A percentile compares a stretch with the other conserved stretches of the same genome.
Evolutionary conservation across 192 early-diverging fungal genomes (phyloP).

Genomic region (Mortierella hygrophila): DNA sequence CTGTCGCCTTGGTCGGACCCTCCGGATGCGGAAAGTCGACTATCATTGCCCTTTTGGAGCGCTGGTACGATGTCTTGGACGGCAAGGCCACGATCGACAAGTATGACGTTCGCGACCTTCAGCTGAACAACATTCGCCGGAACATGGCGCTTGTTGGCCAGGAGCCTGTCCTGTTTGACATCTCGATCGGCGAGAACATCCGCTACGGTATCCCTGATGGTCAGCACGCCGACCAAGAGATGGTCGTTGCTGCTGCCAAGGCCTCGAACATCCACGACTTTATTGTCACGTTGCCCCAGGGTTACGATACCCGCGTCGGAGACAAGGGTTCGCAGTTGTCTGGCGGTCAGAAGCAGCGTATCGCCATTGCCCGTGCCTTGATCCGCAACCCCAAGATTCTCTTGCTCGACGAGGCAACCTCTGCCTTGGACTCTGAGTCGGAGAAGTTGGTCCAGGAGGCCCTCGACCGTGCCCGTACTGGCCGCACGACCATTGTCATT

Average conservation of each 20-base stretch:
- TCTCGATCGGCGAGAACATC: constrained; percentile 71
- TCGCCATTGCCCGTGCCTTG: constrained; percentile 80
- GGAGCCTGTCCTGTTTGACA: constrained; percentile 72
- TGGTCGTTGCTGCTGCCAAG: constrained; percentile 61
- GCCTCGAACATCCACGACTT: constrained; percentile 71
- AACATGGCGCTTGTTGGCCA: constrained; percentile 83
- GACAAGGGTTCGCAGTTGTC: constrained; percentile 71
- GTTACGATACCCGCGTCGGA: constrained; percentile 73
- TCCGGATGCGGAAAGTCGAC: constrained; percentile 85
- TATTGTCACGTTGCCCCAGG: constrained; percentile 62
- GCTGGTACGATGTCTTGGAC: constrained; percentile 56
- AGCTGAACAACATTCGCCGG: constrained; percentile 70
- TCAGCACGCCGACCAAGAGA: constrained; percentile 57
- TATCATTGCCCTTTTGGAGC: constrained; percentile 56
- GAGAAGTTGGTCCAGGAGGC: constrained; percentile 87
- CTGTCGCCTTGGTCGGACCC: constrained; percentile 86
- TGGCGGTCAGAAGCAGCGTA: constrained; percentile 79
- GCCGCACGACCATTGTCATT: constrained; percentile 83
- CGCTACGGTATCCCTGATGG: constrained; percentile 66
- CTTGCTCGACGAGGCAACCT: constrained; percentile 89
- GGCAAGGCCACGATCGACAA: constrained; percentile 76
- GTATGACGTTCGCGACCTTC: constrained; percentile 70
- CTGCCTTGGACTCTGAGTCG: constrained; percentile 84
- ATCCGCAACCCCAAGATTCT: constrained; percentile 77
- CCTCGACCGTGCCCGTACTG: constrained; percentile 74